phyloP scores from a whole-genome alignment of 371 early-diverging fungal genomes.

The Smittium culicis region DNA sequence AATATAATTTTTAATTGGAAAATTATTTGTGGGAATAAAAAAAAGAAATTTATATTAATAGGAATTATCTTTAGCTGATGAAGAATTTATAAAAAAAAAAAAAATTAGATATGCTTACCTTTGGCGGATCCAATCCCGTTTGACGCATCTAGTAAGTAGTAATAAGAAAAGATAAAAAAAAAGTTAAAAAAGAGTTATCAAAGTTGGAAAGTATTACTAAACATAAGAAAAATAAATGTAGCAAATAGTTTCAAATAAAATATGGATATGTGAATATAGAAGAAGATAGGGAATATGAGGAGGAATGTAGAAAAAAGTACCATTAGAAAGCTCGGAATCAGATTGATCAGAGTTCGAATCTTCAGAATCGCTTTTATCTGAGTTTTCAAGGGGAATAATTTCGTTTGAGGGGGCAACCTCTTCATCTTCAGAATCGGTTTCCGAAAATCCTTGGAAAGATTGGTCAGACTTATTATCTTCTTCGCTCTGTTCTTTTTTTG shows the following conservation, averaged over 20 bases:
- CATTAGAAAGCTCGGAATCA: neutral
- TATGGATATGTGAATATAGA: neutral
- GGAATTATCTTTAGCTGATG: no score
- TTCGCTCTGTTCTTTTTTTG: neutral
- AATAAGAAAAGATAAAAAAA: no score
- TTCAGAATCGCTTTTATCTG: neutral
- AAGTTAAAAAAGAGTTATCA: no score
- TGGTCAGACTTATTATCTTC: no score
- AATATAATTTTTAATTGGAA: neutral
- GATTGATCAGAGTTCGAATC: neutral
- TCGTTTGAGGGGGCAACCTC: no score
- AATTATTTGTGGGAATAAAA: neutral
- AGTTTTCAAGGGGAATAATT: no score
- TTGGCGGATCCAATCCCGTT: conserved; percentile 11
- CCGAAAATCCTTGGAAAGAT: no score
- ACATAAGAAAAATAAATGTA: no score
- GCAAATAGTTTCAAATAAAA: no score
- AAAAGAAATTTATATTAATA: neutral
- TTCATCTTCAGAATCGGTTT: neutral
- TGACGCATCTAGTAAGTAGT: conserved; percentile 20
- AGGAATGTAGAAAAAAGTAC: neutral
- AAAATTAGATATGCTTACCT: neutral
- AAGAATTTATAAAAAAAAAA: neutral
- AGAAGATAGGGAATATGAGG: neutral
- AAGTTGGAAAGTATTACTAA: no score